A percentile compares a stretch with the other conserved stretches of the same genome.
Evolutionary conservation across 2,329 filamentous ascomycete genomes (phyloP).

Genomic region (Pseudopithomyces chartarum): DNA sequence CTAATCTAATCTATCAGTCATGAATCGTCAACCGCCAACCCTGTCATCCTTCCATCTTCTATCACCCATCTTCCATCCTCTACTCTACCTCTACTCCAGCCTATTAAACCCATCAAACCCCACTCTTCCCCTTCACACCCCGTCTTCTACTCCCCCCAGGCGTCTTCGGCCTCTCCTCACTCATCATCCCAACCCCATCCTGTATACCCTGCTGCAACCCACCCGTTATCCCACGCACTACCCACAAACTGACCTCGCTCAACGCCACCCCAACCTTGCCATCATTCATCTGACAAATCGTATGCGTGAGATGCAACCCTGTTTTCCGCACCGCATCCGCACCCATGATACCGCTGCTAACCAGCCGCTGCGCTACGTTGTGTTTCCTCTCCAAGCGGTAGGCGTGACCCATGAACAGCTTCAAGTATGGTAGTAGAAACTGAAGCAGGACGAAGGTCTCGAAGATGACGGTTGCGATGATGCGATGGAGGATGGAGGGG

Average conservation of each 20-base stretch:
- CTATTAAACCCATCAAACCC: not conserved
- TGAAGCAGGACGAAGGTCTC: constrained; percentile 64
- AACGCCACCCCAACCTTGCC: constrained; percentile 66
- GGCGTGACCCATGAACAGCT: constrained; percentile 57
- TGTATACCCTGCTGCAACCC: constrained; percentile 69
- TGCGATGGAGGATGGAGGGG: constrained; percentile 62
- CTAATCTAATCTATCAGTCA: too few relatives aligned
- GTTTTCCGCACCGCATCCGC: constrained; percentile 60
- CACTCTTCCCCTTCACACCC: constrained; percentile 11
- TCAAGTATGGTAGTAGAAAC: constrained; percentile 65
- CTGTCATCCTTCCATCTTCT: not conserved
- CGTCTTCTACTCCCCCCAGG: constrained; percentile 1
- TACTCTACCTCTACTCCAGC: too few relatives aligned
- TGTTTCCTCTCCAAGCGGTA: constrained; percentile 70
- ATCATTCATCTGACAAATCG: constrained; percentile 65
- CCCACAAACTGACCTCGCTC: constrained; percentile 63
- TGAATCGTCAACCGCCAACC: too few relatives aligned
- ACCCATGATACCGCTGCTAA: constrained; percentile 58
- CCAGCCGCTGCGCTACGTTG: constrained; percentile 64
- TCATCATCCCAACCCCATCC: constrained; percentile 58
- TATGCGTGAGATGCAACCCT: constrained; percentile 58
- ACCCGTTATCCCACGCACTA: constrained; percentile 66
- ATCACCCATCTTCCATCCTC: too few relatives aligned
- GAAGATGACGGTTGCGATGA: constrained; percentile 62
- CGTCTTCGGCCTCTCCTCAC: constrained; percentile 25